A percentile compares a stretch with the other conserved stretches of the same genome.
Conservation (phyloP, 768 basidiomycete species). For the Saitozyma podzolica region DNA sequence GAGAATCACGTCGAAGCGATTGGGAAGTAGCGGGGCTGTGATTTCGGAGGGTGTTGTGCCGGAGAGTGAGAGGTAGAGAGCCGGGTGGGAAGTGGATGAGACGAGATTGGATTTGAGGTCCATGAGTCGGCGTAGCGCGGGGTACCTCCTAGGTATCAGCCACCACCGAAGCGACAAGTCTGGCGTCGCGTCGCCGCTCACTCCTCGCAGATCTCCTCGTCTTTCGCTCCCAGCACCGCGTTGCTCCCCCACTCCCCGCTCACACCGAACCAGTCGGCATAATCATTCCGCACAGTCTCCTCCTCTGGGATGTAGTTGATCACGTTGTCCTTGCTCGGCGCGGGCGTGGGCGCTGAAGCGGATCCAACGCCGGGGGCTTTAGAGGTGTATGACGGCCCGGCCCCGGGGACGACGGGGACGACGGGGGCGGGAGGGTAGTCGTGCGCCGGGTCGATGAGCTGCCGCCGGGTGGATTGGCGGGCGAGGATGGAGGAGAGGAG, state of each 20-base stretch:
- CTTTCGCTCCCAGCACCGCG: conserved; percentile 84
- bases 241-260: conserved; percentile 92
- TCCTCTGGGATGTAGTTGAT: conserved; percentile 85
- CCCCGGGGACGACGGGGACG: too few relatives aligned
- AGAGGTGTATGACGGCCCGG: neutral
- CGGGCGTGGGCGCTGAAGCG: neutral
- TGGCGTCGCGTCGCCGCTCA: conserved; percentile 55
- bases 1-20: conserved; percentile 87
- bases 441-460: conserved; percentile 10
- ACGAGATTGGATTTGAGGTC: conserved; percentile 79
- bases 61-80: conserved; percentile 56
- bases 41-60: neutral
- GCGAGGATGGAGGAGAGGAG: conserved; percentile 21
- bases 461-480: conserved; percentile 21
- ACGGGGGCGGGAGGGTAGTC: conserved; percentile 9
- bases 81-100: conserved; percentile 66
- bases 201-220: conserved; percentile 90
- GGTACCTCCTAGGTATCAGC: conserved; percentile 65
- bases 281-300: conserved; percentile 95
- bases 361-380: neutral
- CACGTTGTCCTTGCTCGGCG: conserved; percentile 29
- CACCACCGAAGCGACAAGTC: neutral
- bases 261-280: conserved; percentile 84
- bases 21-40: conserved; percentile 56
- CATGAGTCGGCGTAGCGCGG: conserved; percentile 84